These are phyloP conservation scores for Trypanosoma vivax DNA, from an alignment of 208 protist genomes.

Conservation along the genomic window DNA sequence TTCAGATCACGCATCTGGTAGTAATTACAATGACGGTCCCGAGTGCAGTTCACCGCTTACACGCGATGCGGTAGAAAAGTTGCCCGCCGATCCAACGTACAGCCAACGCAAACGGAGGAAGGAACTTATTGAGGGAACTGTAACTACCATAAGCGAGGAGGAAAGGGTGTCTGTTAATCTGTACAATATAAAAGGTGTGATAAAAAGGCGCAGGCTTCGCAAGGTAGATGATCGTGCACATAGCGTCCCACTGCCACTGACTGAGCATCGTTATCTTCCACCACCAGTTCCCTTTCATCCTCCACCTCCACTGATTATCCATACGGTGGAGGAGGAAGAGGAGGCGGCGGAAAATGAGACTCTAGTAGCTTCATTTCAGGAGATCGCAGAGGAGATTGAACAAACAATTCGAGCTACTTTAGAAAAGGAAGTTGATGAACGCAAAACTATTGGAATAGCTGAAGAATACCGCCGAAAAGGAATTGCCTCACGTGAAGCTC, in stretches of 20 bases:
- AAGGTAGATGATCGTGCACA: slow-evolving; percentile 31
- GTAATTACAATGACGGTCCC: neutral
- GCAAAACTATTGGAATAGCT: slow-evolving; percentile 25
- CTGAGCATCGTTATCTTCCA: slow-evolving; percentile 27
- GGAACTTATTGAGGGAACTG: slow-evolving; percentile 16
- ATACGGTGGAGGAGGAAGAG: slow-evolving; percentile 68
- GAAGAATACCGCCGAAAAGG: slow-evolving; percentile 25
- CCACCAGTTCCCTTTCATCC: slow-evolving; percentile 26
- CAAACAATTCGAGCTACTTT: slow-evolving; percentile 14
- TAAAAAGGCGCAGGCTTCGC: neutral
- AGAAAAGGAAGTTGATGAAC: slow-evolving; percentile 28
- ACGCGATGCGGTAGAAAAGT: slow-evolving; percentile 34
- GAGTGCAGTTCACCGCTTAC: slow-evolving; percentile 44
- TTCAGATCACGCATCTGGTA: neutral
- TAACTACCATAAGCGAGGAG: neutral
- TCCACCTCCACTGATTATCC: slow-evolving; percentile 50
- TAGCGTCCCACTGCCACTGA: slow-evolving; percentile 20
- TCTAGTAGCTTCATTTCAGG: neutral
- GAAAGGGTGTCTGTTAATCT: slow-evolving; percentile 25
- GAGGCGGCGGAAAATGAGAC: neutral
- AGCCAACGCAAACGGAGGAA: slow-evolving; percentile 14
- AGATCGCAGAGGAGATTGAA: slow-evolving; percentile 16
- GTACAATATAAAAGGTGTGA: slow-evolving; percentile 12
- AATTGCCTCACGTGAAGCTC: slow-evolving; percentile 15
- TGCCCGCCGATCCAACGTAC: slow-evolving; percentile 49